Base-by-base conservation (phyloP, 306 rosid species). In the Leucaena leucocephala region DNA sequence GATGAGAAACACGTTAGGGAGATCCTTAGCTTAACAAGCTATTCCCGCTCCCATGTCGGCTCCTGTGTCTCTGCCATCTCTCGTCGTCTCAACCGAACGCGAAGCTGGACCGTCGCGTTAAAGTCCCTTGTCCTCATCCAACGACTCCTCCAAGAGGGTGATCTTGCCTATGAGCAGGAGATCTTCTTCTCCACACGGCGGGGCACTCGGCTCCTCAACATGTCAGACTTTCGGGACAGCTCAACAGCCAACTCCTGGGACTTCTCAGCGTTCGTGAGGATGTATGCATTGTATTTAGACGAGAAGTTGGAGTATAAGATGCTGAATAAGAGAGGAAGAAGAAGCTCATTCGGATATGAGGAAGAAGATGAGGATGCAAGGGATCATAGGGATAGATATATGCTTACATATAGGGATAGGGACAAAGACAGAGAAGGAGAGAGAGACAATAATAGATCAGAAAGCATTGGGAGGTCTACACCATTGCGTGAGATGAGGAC, bases 231-330 rank as follows among this genome's bases (percentile, higher is more conserved):
- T 34, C 34, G 81, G 34, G 89, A 74, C 72, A 54, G n/a, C 7
- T 66, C 72, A 0, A 82, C 57, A 1, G 48, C 62, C 0, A 55
- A 83, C 9, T n/a, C 86, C 5, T 86, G 96, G 96, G 99, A 93
- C 46, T 88, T 82, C 71, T 91, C 93, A 9, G 88, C 99, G 0
- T 90, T 93, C 52, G 86, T 95, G 16, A 88, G 99, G 73, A 95
- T 93, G 0, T 95, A 87, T 21, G 98, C 98, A 0, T 38, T 95
- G 73, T 95, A 93, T 57, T 84, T 95, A 0, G 98, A 95, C 8
- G 96, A 95, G 57, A 85, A 90, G 86, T 89, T 95, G 9, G 99
- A 95, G 89, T 87, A 80, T 64, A 82, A 83, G 82, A 95, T 95
- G 99, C 98, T 91, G 21, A 85, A 82, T 78, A 87, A 73, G 68